phyloP scores from a whole-genome alignment of 2,329 filamentous ascomycete species.

The Aspergillus quadricinctus region DNA sequence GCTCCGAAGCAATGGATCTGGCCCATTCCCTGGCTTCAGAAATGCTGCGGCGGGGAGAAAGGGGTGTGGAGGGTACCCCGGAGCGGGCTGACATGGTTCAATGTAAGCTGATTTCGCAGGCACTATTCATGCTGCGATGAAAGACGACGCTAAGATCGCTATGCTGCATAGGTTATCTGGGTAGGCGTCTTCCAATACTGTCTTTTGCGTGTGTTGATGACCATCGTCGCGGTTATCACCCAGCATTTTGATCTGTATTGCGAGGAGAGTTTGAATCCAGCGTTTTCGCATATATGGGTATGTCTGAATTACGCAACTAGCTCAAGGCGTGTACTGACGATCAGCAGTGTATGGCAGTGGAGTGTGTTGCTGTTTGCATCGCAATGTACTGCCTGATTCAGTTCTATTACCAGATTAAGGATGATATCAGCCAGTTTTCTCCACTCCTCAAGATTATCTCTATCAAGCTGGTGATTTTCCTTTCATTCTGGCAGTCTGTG shows the following conservation, averaged over 20 bases:
- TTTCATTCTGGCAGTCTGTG: slow-evolving; percentile 79
- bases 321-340: neutral
- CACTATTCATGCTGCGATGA: neutral
- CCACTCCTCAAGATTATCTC: slow-evolving; percentile 78
- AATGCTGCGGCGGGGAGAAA: slow-evolving; percentile 64
- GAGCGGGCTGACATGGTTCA: slow-evolving; percentile 86
- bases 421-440: slow-evolving; percentile 62
- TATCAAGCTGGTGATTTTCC: slow-evolving; percentile 88
- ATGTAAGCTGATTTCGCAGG: slow-evolving; percentile 44
- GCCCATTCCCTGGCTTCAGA: slow-evolving; percentile 67
- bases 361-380: slow-evolving; percentile 67
- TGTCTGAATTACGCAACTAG: slow-evolving; percentile 27
- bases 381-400: slow-evolving; percentile 89
- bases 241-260: slow-evolving; percentile 70
- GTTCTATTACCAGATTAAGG: slow-evolving; percentile 74
- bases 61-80: slow-evolving; percentile 69
- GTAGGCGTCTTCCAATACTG: slow-evolving; percentile 81
- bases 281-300: slow-evolving; percentile 83
- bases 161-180: slow-evolving; percentile 53
- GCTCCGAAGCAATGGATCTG: slow-evolving; percentile 68
- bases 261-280: slow-evolving; percentile 69
- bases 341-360: slow-evolving; percentile 59
- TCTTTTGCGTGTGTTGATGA: slow-evolving; percentile 74
- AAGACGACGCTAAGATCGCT: neutral
- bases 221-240: slow-evolving; percentile 69